phyloP scores from a whole-genome alignment of 352 stramenopile genomes.

The Phytophthora pini region DNA sequence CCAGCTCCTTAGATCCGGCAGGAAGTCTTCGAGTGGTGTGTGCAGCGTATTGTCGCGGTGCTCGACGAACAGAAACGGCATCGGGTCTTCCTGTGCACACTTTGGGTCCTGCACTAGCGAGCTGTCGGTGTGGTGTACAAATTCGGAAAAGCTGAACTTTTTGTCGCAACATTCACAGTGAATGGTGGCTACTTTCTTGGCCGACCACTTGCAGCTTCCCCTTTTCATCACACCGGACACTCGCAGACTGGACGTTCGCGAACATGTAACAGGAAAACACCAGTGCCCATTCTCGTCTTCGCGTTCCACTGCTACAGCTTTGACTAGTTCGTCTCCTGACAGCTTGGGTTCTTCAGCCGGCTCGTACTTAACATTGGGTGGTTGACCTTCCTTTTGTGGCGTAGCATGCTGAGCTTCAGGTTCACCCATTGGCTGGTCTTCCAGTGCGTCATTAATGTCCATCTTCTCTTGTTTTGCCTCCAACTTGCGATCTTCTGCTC shows the following conservation, averaged over 20 bases:
- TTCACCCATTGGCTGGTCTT: slow-evolving; percentile 1
- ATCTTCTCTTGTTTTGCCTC: neutral
- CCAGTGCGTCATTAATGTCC: neutral
- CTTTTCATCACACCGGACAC: slow-evolving; percentile 28
- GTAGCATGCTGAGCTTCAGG: neutral
- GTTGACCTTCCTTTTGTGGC: neutral
- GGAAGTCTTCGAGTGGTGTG: slow-evolving; percentile 21
- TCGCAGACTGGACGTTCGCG: slow-evolving; percentile 25
- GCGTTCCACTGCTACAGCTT: slow-evolving; percentile 20
- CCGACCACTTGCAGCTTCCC: slow-evolving; percentile 27
- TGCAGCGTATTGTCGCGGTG: slow-evolving; percentile 24
- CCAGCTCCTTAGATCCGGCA: slow-evolving; percentile 19
- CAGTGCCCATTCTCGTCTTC: slow-evolving; percentile 17
- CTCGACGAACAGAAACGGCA: slow-evolving; percentile 38
- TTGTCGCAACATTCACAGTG: slow-evolving; percentile 32
- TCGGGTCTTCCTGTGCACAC: slow-evolving; percentile 20
- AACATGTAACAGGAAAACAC: slow-evolving; percentile 35
- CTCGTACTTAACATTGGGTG: slow-evolving; percentile 6
- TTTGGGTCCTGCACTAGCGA: slow-evolving; percentile 27
- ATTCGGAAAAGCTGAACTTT: slow-evolving; percentile 9
- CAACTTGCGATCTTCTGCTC: neutral
- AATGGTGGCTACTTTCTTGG: slow-evolving; percentile 15
- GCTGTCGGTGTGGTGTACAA: slow-evolving; percentile 35
- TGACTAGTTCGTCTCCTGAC: slow-evolving; percentile 27
- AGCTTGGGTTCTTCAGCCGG: slow-evolving; percentile 18